These are phyloP conservation scores for Massospora cicadina DNA, from an alignment of 371 early-diverging fungal species.

Conservation along the genomic window DNA sequence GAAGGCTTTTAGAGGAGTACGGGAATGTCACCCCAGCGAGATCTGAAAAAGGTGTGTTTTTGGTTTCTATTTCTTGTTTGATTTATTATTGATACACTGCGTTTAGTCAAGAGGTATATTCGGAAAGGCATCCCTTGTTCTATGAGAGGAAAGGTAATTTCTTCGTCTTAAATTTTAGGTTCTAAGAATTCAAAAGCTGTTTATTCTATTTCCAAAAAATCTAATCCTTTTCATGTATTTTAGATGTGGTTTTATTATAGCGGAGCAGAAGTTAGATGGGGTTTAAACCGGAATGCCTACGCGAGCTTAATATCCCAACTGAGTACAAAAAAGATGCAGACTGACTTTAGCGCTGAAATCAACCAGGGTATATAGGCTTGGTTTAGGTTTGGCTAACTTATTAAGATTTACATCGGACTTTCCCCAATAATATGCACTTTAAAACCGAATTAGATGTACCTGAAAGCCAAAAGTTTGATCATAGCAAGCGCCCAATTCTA, in stretches of 20 bases:
- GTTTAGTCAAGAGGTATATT: slow-evolving; percentile 51
- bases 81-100: neutral
- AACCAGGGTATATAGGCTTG: slow-evolving; percentile 30
- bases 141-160: slow-evolving; percentile 38
- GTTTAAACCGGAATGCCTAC: slow-evolving; percentile 40
- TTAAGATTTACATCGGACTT: slow-evolving; percentile 56
- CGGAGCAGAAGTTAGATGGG: slow-evolving; percentile 49
- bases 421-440: slow-evolving; percentile 62
- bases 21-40: slow-evolving; percentile 28
- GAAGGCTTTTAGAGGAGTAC: slow-evolving; percentile 29
- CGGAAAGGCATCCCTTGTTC: slow-evolving; percentile 69
- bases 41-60: neutral
- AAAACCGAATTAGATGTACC: slow-evolving; percentile 21
- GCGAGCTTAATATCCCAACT: slow-evolving; percentile 30
- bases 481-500: slow-evolving; percentile 31
- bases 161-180: neutral
- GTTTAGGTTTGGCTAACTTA: neutral
- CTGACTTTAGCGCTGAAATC: slow-evolving; percentile 54
- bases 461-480: slow-evolving; percentile 19
- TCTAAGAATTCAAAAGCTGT: neutral
- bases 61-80: neutral
- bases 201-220: neutral
- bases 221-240: neutral
- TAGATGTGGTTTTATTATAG: slow-evolving; percentile 69
- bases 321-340: slow-evolving; percentile 24